Evolutionary conservation across 2,329 filamentous ascomycete genomes (phyloP).

Genomic region (Apiospora pterosperma): DNA sequence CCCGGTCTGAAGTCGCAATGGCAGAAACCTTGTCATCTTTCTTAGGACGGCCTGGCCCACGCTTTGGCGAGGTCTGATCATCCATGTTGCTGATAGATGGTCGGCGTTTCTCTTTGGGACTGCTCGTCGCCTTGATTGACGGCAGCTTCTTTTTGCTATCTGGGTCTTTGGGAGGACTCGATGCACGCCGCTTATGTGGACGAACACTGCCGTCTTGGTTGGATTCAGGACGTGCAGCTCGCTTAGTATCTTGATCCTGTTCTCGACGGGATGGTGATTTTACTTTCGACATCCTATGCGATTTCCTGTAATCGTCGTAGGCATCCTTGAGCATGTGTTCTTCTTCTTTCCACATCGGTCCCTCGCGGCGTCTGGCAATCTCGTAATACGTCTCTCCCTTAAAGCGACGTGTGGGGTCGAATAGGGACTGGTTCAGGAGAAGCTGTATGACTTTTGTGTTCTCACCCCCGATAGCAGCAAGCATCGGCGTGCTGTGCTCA

Average conservation of each 20-base stretch:
- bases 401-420: constrained; percentile 77
- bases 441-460: constrained; percentile 83
- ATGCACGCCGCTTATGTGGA: constrained; percentile 42
- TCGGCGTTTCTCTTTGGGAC: constrained; percentile 47
- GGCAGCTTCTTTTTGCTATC: constrained; percentile 42
- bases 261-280: constrained; percentile 47
- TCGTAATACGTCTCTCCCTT: constrained; percentile 83
- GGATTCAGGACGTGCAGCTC: constrained; percentile 12
- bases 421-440: constrained; percentile 70
- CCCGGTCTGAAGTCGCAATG: constrained; percentile 48
- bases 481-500: constrained; percentile 86
- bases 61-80: constrained; percentile 45
- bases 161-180: constrained; percentile 45
- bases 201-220: constrained; percentile 24
- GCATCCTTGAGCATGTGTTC: constrained; percentile 74
- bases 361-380: constrained; percentile 76
- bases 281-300: constrained; percentile 45
- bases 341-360: constrained; percentile 88
- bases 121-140: constrained; percentile 32
- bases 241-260: constrained; percentile 39
- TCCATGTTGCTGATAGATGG: constrained; percentile 42
- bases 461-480: constrained; percentile 86
- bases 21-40: constrained; percentile 51
- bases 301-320: constrained; percentile 62
- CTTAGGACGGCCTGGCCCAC: constrained; percentile 49